Percentiles rank a stretch among this genome's conserved stretches.
These are phyloP conservation scores for Cladophialophora psammophila DNA, from an alignment of 2,329 filamentous ascomycete genomes.

Conservation along the genomic window DNA sequence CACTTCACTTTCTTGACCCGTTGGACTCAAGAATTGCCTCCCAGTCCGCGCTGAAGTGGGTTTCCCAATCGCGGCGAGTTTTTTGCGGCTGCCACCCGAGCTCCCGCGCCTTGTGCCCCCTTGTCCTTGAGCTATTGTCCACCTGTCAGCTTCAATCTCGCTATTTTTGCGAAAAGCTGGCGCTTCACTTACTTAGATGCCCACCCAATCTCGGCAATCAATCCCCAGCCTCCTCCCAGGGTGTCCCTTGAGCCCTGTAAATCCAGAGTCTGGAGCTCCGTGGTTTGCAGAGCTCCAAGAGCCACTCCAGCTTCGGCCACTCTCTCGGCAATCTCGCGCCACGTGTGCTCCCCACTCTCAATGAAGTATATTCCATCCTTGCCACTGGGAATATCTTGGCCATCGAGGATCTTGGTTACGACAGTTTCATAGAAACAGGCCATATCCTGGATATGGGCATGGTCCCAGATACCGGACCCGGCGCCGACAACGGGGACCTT, in stretches of 20 bases:
- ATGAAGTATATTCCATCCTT: slow-evolving; percentile 54
- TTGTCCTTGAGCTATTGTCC: neutral
- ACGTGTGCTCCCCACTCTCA: slow-evolving; percentile 51
- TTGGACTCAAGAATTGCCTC: neutral
- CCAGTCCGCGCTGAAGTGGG: neutral
- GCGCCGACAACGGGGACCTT: slow-evolving; percentile 47
- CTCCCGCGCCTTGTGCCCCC: neutral
- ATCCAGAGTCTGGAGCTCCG: neutral
- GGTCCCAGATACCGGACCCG: slow-evolving; percentile 51
- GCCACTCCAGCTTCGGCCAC: neutral
- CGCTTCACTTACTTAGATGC: neutral
- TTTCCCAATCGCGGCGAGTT: neutral
- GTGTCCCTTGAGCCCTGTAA: neutral
- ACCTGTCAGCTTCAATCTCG: neutral
- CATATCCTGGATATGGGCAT: slow-evolving; percentile 57
- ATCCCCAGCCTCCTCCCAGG: neutral
- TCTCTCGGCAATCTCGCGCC: slow-evolving; percentile 39
- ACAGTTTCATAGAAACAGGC: slow-evolving; percentile 52
- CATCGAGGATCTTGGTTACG: neutral
- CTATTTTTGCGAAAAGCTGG: neutral
- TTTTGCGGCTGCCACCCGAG: neutral
- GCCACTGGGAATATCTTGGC: slow-evolving; percentile 32
- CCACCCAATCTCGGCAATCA: slow-evolving; percentile 1
- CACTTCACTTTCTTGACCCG: neutral
- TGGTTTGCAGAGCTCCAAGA: neutral